A percentile compares a stretch with the other conserved stretches of the same genome.
Evolutionary conservation across 208 protist species (phyloP).

Genomic region (Spongospora subterranea): DNA sequence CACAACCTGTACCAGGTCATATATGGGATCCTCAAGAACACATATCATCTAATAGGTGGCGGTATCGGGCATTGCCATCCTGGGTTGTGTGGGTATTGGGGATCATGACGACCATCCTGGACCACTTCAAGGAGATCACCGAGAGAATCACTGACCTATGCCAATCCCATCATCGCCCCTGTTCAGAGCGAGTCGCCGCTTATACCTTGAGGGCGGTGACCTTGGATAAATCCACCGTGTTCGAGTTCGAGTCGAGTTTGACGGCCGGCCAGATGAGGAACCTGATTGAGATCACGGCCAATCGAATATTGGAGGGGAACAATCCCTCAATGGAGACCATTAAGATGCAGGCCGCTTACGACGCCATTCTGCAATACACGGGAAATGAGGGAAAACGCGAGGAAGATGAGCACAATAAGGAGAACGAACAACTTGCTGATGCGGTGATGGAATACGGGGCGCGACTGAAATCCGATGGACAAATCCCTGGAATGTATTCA

Average conservation of each 20-base stretch:
- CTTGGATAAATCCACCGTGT: not conserved
- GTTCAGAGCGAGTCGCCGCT: constrained; percentile 29
- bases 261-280: not conserved
- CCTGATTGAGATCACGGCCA: constrained; percentile 9
- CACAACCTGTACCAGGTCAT: no score
- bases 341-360: constrained; percentile 62
- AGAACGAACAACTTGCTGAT: constrained; percentile 38
- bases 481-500: constrained; percentile 50
- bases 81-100: no score
- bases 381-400: not conserved
- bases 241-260: constrained; percentile 3
- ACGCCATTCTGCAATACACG: constrained; percentile 28
- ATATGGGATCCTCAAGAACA: no score
- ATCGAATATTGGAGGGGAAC: constrained; percentile 30
- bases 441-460: constrained; percentile 56
- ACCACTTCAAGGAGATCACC: constrained; percentile 15
- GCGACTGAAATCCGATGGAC: not conserved
- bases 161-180: constrained; percentile 8
- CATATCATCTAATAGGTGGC: no score
- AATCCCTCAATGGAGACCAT: constrained; percentile 60
- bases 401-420: not conserved
- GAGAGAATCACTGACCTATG: not conserved
- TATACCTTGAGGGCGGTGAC: constrained; percentile 16
- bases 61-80: no score
- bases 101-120: constrained; percentile 13